phyloP scores from a whole-genome alignment of 345 rosid genomes.

The Rhodomyrtus tomentosa region DNA sequence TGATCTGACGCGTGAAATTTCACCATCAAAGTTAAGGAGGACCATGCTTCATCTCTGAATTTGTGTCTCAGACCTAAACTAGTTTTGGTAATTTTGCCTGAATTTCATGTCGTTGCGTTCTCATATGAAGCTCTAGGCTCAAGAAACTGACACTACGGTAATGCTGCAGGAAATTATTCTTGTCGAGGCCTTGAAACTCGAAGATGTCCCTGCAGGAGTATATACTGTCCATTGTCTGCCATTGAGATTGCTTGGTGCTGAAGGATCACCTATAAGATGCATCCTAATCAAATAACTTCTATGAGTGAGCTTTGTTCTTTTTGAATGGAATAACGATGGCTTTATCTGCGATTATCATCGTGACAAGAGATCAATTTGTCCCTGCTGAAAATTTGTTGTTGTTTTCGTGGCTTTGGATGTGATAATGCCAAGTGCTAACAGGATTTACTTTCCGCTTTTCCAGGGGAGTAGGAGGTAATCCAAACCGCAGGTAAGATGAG shows the following conservation, averaged over 20 bases:
- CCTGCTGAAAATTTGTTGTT: not conserved
- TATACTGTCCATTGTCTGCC: constrained; percentile 69
- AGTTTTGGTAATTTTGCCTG: not conserved
- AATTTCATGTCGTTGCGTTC: not conserved
- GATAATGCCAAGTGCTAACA: not conserved
- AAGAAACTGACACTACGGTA: not conserved
- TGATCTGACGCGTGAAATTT: not conserved
- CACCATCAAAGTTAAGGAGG: not conserved
- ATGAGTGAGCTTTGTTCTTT: not conserved
- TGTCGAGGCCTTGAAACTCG: constrained; percentile 60
- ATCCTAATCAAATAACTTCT: constrained; percentile 47
- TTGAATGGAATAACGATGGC: not conserved
- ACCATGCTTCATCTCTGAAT: not conserved
- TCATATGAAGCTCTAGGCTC: not conserved
- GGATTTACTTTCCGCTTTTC: not conserved
- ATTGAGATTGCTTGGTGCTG: constrained; percentile 49
- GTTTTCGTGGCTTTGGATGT: not conserved
- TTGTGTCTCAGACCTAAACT: not conserved
- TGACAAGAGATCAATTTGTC: not conserved
- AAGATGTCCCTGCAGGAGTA: constrained; percentile 41
- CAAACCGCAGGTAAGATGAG: not conserved
- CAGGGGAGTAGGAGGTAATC: not conserved
- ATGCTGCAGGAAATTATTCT: constrained; percentile 40
- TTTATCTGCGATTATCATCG: not conserved
- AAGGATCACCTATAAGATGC: constrained; percentile 68